Evolutionary conservation across 139 green algal species (phyloP).

Genomic region (Chlamydomonas schloesseri): DNA sequence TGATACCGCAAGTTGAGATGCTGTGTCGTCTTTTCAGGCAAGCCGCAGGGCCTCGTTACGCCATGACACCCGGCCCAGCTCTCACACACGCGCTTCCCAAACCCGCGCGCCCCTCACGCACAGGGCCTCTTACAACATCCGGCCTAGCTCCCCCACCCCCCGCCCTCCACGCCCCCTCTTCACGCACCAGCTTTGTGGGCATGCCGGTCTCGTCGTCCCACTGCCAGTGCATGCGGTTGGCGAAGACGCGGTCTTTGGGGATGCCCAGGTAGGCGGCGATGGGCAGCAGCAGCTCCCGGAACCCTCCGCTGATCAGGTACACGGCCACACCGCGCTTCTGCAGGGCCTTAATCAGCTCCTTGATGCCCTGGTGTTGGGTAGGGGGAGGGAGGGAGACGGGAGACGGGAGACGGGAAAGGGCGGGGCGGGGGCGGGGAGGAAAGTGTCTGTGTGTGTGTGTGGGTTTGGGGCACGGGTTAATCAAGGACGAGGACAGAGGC

Average conservation of each 20-base stretch:
- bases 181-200: constrained; percentile 27
- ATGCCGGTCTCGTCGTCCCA: constrained; percentile 73
- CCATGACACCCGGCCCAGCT: too few species aligned
- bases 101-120: too few species aligned
- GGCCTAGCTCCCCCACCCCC: too few species aligned
- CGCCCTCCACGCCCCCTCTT: neutral
- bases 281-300: constrained; percentile 80
- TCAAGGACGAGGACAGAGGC: too few species aligned
- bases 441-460: too few species aligned
- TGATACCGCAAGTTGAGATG: too few species aligned
- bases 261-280: constrained; percentile 73
- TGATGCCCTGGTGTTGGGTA: constrained; percentile 66
- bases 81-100: too few species aligned
- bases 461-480: too few species aligned
- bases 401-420: neutral
- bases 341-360: constrained; percentile 71
- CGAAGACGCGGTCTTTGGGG: constrained; percentile 73
- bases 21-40: too few species aligned
- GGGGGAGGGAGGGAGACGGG: neutral
- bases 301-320: constrained; percentile 83
- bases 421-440: too few species aligned
- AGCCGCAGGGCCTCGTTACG: too few species aligned
- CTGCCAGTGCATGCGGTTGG: constrained; percentile 84
- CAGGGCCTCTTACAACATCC: too few species aligned
- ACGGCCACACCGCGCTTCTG: constrained; percentile 71